Conservation (phyloP, 1,139 yeast genomes). For the Neolecta irregularis region DNA sequence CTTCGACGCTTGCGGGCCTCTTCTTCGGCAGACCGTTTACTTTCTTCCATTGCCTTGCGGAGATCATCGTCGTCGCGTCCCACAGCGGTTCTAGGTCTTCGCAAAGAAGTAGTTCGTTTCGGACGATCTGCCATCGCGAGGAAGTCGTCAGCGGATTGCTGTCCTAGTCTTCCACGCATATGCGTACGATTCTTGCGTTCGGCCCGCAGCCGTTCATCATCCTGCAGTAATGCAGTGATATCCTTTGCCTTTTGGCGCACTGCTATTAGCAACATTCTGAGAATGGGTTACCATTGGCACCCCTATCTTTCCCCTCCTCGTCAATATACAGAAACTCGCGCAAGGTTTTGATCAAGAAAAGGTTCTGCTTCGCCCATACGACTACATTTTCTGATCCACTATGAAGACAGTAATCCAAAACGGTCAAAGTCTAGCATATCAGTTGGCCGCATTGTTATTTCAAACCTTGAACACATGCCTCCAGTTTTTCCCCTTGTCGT, state of each 20-base stretch:
- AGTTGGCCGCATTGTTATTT: background rate
- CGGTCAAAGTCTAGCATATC: slow-evolving; percentile 41
- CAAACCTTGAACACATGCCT: slow-evolving; percentile 71
- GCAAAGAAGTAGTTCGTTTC: slow-evolving; percentile 6
- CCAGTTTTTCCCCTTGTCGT: slow-evolving; percentile 97
- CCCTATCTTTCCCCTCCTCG: slow-evolving; percentile 71
- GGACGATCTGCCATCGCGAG: background rate
- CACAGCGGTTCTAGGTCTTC: slow-evolving; percentile 5
- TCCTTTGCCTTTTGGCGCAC: slow-evolving; percentile 87
- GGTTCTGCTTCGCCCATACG: slow-evolving; percentile 82
- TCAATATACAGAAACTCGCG: slow-evolving; percentile 82
- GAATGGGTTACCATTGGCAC: slow-evolving; percentile 37
- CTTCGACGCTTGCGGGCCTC: slow-evolving; percentile 48
- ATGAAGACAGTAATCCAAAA: slow-evolving; percentile 74
- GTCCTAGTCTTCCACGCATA: slow-evolving; percentile 17
- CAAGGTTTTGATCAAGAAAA: slow-evolving; percentile 77
- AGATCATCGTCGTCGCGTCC: slow-evolving; percentile 55
- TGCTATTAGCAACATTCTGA: slow-evolving; percentile 2
- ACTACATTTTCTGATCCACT: slow-evolving; percentile 86
- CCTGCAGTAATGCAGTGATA: slow-evolving; percentile 59
- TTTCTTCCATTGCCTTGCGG: slow-evolving; percentile 68
- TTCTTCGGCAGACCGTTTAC: slow-evolving; percentile 70
- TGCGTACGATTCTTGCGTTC: slow-evolving; percentile 35
- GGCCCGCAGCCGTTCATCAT: slow-evolving; percentile 65
- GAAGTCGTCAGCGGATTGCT: slow-evolving; percentile 8